Percentiles rank a stretch among this genome's conserved stretches.
phyloP scores from a whole-genome alignment of 2,329 filamentous ascomycete genomes.

The Fusarium sp. region DNA sequence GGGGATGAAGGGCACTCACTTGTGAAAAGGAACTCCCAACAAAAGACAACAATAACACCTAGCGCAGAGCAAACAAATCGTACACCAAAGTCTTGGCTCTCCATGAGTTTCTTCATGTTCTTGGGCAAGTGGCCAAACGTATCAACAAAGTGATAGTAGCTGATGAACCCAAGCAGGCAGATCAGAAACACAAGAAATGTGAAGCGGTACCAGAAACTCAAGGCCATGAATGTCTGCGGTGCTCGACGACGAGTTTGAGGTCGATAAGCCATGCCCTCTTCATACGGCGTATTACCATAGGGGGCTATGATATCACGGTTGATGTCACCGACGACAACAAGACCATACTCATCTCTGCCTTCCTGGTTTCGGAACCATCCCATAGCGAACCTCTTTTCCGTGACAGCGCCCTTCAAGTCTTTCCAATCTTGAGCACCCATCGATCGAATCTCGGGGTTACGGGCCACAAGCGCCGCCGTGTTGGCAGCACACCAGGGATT shows the following conservation, averaged over 20 bases:
- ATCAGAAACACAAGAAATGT: slow-evolving; percentile 47
- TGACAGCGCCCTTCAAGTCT: slow-evolving; percentile 14
- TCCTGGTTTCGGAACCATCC: slow-evolving; percentile 21
- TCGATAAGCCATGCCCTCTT: slow-evolving; percentile 7
- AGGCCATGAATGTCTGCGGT: slow-evolving; percentile 47
- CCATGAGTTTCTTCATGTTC: slow-evolving; percentile 49
- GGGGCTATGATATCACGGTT: background rate
- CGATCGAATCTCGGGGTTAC: slow-evolving; percentile 30
- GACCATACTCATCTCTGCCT: slow-evolving; percentile 29
- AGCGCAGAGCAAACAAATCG: slow-evolving; percentile 55
- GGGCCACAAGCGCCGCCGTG: slow-evolving; percentile 31
- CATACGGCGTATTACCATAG: slow-evolving; percentile 20
- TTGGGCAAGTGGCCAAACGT: slow-evolving; percentile 36
- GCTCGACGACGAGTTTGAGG: slow-evolving; percentile 10
- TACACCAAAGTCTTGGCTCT: slow-evolving; percentile 54
- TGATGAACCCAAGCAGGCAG: slow-evolving; percentile 48
- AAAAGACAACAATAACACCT: slow-evolving; percentile 53
- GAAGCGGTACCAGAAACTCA: slow-evolving; percentile 49
- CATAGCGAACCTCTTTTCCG: slow-evolving; percentile 26
- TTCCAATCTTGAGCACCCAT: slow-evolving; percentile 24
- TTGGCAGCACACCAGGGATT: slow-evolving; percentile 36
- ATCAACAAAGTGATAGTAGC: slow-evolving; percentile 50
- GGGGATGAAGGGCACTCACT: slow-evolving; percentile 39
- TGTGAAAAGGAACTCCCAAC: slow-evolving; percentile 54
- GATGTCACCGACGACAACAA: slow-evolving; percentile 12